Base-by-base conservation (phyloP, 148 eudicot species). In the Talinum fruticosum region DNA sequence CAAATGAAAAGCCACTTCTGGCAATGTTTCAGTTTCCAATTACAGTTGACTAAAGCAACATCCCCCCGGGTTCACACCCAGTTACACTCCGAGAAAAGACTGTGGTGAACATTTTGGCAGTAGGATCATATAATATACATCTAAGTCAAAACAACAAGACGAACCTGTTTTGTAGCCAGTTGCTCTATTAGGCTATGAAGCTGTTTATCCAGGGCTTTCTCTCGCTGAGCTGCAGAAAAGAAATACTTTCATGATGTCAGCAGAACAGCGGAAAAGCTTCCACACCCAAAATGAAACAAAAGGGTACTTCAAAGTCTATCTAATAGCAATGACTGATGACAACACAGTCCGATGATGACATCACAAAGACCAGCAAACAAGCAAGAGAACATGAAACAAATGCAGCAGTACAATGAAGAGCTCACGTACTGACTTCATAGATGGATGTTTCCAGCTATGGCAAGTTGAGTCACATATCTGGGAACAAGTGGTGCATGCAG, bases 111-210 rank as follows among this genome's bases (percentile, higher is more conserved):
- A n/a, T n/a, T n/a, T n/a, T n/a, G n/a, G n/a, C n/a, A n/a, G n/a
- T n/a, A n/a, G n/a, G n/a, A n/a, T n/a, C n/a, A n/a, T n/a, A n/a
- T n/a, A n/a, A n/a, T n/a, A n/a, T n/a, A n/a, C n/a, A n/a, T n/a
- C n/a, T n/a, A n/a, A n/a, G n/a, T n/a, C n/a, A n/a, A n/a, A n/a
- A n/a, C n/a, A n/a, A n/a, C 13, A 77, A 66, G 53, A 78, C 75
- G 71, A 32, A 95, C 99, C 99, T 96, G 97, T 80, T 96, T 96
- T 75, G 89, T 74, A 28, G 94, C 97, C 53, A 96, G 85, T 86
- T 96, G 99, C 79, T 96, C 97, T 74, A 96, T 88, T 79, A 91
- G 84, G 91, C 97, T 88, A 81, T 96, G 97, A 73, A 96, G 97
- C 85, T 96, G 99, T 84, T 88, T 91, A 79, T 96, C 97, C 88